phyloP scores from a whole-genome alignment of 2,329 filamentous ascomycete genomes.

The Juglanconis oblonga region DNA sequence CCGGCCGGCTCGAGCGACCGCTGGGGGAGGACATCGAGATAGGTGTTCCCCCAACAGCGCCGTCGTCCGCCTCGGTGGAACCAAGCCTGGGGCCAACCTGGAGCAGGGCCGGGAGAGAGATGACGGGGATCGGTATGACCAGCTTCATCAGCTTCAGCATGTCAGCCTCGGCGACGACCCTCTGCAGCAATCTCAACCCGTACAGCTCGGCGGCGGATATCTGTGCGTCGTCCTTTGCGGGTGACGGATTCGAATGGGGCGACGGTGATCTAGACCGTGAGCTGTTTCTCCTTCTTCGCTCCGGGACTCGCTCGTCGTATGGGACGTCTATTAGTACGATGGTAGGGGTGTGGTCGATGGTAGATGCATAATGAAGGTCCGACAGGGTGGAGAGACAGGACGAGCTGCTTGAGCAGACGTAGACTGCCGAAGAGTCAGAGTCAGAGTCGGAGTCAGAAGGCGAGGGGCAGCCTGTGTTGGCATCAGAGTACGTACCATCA shows the following conservation, averaged over 20 bases:
- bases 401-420: conserved; percentile 51
- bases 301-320: conserved; percentile 43
- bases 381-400: conserved; percentile 53
- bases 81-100: conserved; percentile 3
- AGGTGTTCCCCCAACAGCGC: conserved; percentile 3
- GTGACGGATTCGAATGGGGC: conserved; percentile 36
- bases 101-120: conserved; percentile 26
- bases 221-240: conserved; percentile 29
- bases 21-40: background rate
- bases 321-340: conserved; percentile 57
- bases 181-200: conserved; percentile 52
- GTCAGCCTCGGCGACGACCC: conserved; percentile 57
- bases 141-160: conserved; percentile 54
- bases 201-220: conserved; percentile 48
- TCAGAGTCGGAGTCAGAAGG: conserved; percentile 2
- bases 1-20: conserved; percentile 5
- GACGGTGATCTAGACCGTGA: conserved; percentile 41
- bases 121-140: conserved; percentile 54
- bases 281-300: conserved; percentile 22
- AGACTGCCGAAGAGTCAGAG: conserved; percentile 36
- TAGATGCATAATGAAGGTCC: conserved; percentile 49
- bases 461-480: conserved; percentile 7
- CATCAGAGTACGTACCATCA: conserved; percentile 40
- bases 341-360: conserved; percentile 53
- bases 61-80: background rate